These are phyloP conservation scores for Mentha longifolia DNA, from an alignment of 257 asterid genomes.

Conservation along the genomic window DNA sequence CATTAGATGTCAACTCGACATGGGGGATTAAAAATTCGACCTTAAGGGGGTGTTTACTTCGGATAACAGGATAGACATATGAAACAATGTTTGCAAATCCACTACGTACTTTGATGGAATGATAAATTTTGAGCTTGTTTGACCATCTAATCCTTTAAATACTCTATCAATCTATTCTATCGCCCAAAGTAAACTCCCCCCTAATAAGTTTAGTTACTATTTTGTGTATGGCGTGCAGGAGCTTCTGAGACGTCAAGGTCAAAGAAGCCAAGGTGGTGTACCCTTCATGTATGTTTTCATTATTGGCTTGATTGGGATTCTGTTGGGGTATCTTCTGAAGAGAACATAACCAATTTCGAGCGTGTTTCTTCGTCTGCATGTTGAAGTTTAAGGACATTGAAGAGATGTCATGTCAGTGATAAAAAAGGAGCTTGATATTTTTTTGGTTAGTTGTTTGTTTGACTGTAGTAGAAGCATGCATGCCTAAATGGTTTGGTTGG, in stretches of 20 bases:
- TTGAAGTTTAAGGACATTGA: slow-evolving; percentile 46
- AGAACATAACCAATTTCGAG: slow-evolving; percentile 43
- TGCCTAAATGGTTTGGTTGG: slow-evolving; percentile 43
- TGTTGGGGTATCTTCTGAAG: slow-evolving; percentile 87
- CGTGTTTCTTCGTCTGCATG: slow-evolving; percentile 31
- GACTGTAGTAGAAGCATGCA: slow-evolving; percentile 41
- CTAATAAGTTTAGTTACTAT: not conserved
- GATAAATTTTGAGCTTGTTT: no score
- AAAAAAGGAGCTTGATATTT: slow-evolving; percentile 34
- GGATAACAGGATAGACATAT: no score
- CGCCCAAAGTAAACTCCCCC: no score
- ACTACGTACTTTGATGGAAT: no score
- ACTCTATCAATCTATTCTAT: no score
- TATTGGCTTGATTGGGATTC: slow-evolving; percentile 73
- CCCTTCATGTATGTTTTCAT: slow-evolving; percentile 72
- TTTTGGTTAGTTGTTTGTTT: slow-evolving; percentile 47
- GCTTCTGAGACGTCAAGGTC: slow-evolving; percentile 68
- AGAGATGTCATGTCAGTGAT: slow-evolving; percentile 32
- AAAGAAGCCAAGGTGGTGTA: slow-evolving; percentile 60
- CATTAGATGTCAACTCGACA: not conserved
- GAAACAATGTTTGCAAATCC: no score
- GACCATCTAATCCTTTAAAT: no score
- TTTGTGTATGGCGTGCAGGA: slow-evolving; percentile 58
- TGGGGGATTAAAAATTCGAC: not conserved
- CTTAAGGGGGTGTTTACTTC: no score